Conservation (phyloP, 106 monocot genomes). For the Hemerocallis citrina region DNA sequence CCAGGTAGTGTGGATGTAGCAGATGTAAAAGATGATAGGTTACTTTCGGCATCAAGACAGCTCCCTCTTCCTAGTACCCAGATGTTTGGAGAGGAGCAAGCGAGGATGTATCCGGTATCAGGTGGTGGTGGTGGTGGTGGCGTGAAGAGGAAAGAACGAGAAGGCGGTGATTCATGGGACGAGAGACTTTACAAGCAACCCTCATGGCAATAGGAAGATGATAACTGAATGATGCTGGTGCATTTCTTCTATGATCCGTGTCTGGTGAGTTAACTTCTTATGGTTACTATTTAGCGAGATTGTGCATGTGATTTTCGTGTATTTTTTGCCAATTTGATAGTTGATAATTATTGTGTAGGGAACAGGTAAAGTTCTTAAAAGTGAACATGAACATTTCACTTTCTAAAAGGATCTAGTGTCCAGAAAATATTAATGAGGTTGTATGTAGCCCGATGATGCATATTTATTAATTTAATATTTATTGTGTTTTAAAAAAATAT, state of each 20-base stretch:
- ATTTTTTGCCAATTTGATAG: neutral
- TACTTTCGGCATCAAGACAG: constrained; percentile 37
- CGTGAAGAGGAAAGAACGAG: constrained; percentile 56
- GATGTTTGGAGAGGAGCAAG: constrained; percentile 55
- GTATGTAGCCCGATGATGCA: neutral
- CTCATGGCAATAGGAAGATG: constrained; percentile 48
- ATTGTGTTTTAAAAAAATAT: neutral
- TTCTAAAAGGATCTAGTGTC: neutral
- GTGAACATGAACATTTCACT: too few relatives aligned
- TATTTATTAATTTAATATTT: too few relatives aligned
- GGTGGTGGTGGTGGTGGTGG: constrained; percentile 32
- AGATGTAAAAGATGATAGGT: constrained; percentile 55
- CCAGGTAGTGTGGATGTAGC: constrained; percentile 45
- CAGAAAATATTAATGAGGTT: neutral
- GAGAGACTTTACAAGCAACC: constrained; percentile 46
- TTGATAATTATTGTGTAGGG: too few relatives aligned
- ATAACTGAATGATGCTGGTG: neutral
- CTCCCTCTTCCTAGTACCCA: constrained; percentile 33
- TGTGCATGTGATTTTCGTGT: neutral
- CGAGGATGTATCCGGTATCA: constrained; percentile 42
- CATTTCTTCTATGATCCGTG: neutral
- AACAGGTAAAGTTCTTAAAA: too few relatives aligned
- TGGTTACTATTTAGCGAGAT: neutral
- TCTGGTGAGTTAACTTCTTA: constrained; percentile 6
- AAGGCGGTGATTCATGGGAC: constrained; percentile 49